Base-by-base conservation (phyloP, 176 grass and related monocot species). In the Cocos nucifera region DNA sequence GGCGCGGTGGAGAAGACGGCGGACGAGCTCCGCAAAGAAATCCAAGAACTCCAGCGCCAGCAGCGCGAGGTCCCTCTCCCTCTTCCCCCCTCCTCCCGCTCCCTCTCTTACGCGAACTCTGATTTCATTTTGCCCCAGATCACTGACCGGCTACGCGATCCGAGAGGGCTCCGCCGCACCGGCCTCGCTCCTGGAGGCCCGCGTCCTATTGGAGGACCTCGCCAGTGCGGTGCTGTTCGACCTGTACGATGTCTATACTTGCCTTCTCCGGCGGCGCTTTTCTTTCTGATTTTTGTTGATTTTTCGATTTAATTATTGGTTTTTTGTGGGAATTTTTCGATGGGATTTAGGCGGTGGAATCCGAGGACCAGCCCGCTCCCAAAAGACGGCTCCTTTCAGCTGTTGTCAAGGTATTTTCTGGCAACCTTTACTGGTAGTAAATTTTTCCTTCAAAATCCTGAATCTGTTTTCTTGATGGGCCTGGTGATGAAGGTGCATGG, bases 31-130 rank as follows among this genome's bases (percentile, higher is more conserved):
- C 92, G 81, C 71, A 89, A 85, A 56, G 92, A 97, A 69, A 79
- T 97, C 49, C 92, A 88, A 61, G 92, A 97, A 80, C 87, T 97
- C 69, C 87, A 97, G 62, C 92, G 87, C 28, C 92, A 90, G 73
- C 92, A 97, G 66, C 87, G 87, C 3, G 92, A 97, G 86, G 92
- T 97, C n/a, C 59, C 0, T 17, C 24, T 23, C 57, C 6, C 0
- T 2, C 29, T 15, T 29, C 22, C 28, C 2, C 56, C 25, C 25
- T n/a, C 58, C 19, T 51, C 0, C 5, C 28, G 1, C 61, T 22
- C 5, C 15, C 57, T 15, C 58, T 64, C 64, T 77, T 35, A 77
- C 67, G 82, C 51, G n/a, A 50, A 67, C 48, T 51, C 35, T 73
- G 28, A 56, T 24, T 74, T 49, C 24, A 28, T 77, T 77, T 25